A percentile compares a stretch with the other conserved stretches of the same genome.
These are phyloP conservation scores for Alternaria atra DNA, from an alignment of 2,329 filamentous ascomycete genomes.

Conservation along the genomic window DNA sequence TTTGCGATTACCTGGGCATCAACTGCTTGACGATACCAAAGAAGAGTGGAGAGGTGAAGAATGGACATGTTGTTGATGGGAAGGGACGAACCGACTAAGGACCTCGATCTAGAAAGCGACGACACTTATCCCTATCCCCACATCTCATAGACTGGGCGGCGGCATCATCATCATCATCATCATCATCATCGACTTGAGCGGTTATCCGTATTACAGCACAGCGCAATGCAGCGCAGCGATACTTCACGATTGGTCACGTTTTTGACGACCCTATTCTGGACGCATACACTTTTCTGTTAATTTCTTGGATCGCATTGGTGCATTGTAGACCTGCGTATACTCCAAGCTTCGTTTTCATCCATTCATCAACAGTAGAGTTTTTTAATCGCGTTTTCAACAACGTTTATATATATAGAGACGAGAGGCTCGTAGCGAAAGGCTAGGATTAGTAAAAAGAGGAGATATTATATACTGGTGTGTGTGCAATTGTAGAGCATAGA, in stretches of 20 bases:
- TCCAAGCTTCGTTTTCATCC: not conserved
- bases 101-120: not conserved
- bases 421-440: not conserved
- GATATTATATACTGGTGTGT: too few species aligned
- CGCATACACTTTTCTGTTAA: not conserved
- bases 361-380: not conserved
- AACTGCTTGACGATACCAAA: slow-evolving; percentile 85
- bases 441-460: too few species aligned
- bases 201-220: not conserved
- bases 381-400: slow-evolving; percentile 8
- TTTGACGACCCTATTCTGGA: slow-evolving; percentile 1
- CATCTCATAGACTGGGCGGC: not conserved
- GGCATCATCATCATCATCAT: too few species aligned
- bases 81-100: slow-evolving; percentile 47
- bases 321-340: too few species aligned
- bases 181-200: slow-evolving; percentile 5
- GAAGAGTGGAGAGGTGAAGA: slow-evolving; percentile 39
- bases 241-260: not conserved
- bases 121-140: slow-evolving; percentile 1
- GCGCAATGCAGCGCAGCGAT: not conserved
- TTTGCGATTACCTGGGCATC: slow-evolving; percentile 92
- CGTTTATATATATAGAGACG: not conserved
- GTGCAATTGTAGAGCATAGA: too few species aligned
- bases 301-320: not conserved
- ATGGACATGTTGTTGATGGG: slow-evolving; percentile 39